A percentile compares a stretch with the other conserved stretches of the same genome.
phyloP scores from a whole-genome alignment of 2,329 filamentous ascomycete species.

The Aspergillus fijiensis region DNA sequence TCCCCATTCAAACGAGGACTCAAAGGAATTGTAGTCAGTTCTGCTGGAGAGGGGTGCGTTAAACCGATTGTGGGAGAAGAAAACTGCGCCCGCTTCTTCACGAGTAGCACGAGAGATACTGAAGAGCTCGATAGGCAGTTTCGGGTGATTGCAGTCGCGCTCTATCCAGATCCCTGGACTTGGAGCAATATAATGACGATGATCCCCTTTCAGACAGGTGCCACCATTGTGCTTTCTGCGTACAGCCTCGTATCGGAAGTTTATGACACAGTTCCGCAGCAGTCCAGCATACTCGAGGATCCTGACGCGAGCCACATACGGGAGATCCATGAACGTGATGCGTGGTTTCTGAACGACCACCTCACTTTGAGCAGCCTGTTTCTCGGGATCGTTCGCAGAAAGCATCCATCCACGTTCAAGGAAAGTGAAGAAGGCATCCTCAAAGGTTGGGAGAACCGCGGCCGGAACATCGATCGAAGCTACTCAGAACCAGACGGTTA shows the following conservation, averaged over 20 bases:
- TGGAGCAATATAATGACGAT: slow-evolving; percentile 5
- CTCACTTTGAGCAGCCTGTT: neutral
- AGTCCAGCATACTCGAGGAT: slow-evolving; percentile 26
- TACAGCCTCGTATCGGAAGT: slow-evolving; percentile 15
- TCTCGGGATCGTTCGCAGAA: neutral
- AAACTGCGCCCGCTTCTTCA: slow-evolving; percentile 16
- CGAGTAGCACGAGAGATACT: slow-evolving; percentile 15
- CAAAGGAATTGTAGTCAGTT: slow-evolving; percentile 19
- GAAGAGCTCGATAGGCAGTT: slow-evolving; percentile 19
- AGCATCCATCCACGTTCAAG: neutral
- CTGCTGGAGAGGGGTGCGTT: slow-evolving; percentile 12
- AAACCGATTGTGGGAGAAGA: slow-evolving; percentile 22
- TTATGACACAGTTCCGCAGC: slow-evolving; percentile 22
- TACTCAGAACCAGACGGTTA: neutral
- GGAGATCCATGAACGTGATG: slow-evolving; percentile 22
- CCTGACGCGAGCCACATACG: slow-evolving; percentile 16
- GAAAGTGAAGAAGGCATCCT: neutral
- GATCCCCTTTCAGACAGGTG: slow-evolving; percentile 1
- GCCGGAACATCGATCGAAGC: neutral
- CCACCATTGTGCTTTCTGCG: slow-evolving; percentile 6
- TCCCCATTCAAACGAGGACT: slow-evolving; percentile 13
- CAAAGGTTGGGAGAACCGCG: neutral
- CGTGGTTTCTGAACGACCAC: neutral
- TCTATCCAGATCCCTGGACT: slow-evolving; percentile 9
- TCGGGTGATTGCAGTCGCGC: slow-evolving; percentile 19